Evolutionary conservation across 2,329 filamentous ascomycete genomes (phyloP), one percentile per base, ranked within the genome.

Genomic region (Neurospora crassa): DNA sequence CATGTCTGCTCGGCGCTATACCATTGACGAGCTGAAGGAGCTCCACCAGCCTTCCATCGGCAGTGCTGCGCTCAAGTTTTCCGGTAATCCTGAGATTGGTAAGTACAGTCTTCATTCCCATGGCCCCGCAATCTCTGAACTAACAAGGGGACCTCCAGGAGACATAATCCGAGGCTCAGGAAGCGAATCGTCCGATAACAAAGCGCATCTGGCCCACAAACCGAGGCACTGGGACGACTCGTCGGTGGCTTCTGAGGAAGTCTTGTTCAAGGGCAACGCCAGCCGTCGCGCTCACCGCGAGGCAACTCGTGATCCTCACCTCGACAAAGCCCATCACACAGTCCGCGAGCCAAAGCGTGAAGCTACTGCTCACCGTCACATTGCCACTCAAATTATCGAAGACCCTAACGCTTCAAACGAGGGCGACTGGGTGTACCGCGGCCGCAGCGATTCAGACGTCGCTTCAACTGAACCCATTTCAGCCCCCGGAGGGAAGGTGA

Each of bases 401-500:
- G 12, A 63, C 18, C 69, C 71, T 5, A 71, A 75, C 20, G 37
- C 73, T 5, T 37, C 74, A 69, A 73, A 74, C 67, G 74, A 78
- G 53, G 72, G 76, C 68, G 76, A 81, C 72, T 81, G 83, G 81
- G 79, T 81, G 73, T 87, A 85, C 72, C 79, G 81, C 45, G 82
- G 84, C 68, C 80, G 86, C 70, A 82, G 79, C 68, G 82, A 82
- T 20, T 82, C 81, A 1, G 83, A 86, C 73, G 75, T 81, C n/a
- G 76, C 78, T 20, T 78, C 79, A 63, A 79, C 77, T 59, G 85
- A 85, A 67, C 86, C 87, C 7, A 80, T 88, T 43, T 80, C 85
- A 69, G 87, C 87, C 29, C 88, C 88, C 12, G 78, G 83, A 24
- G 86, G 83, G 10, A 78, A 86, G 42, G 79, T 78, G 45, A 85